A percentile compares a stretch with the other conserved stretches of the same genome.
phyloP scores from a whole-genome alignment of 2,329 filamentous ascomycete genomes.

The Trichoderma harzianum region DNA sequence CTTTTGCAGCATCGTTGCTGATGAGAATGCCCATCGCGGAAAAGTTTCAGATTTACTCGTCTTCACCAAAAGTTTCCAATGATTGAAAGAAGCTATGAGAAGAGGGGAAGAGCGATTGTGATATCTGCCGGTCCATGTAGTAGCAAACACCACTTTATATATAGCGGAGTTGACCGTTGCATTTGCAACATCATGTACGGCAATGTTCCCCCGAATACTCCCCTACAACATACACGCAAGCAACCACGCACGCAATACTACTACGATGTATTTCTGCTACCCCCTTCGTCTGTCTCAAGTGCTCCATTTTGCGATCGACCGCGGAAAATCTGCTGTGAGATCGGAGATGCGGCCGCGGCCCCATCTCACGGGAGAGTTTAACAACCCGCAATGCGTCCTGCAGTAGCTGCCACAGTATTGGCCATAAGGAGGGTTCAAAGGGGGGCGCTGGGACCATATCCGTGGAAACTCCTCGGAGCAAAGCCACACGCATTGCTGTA shows the following conservation, averaged over 20 bases:
- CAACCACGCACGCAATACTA: background rate
- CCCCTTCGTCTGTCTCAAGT: background rate
- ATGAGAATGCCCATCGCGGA: background rate
- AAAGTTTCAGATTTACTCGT: background rate
- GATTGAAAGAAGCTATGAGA: background rate
- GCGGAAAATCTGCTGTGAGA: background rate
- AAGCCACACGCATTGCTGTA: background rate
- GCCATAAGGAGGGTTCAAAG: background rate
- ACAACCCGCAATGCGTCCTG: background rate
- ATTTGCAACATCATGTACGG: background rate
- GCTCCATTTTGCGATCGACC: background rate
- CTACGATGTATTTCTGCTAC: background rate
- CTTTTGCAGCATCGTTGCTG: background rate
- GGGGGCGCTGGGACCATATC: background rate
- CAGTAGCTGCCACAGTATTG: background rate
- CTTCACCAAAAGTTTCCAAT: background rate
- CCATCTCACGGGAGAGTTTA: background rate
- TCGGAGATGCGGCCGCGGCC: background rate
- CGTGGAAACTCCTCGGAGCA: conserved; percentile 5
- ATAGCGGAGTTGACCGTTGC: background rate
- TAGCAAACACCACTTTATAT: background rate
- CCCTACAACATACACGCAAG: background rate
- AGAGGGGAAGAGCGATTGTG: background rate
- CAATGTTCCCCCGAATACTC: background rate
- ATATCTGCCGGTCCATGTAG: background rate